A percentile compares a stretch with the other conserved stretches of the same genome.
Conservation (phyloP, 2,329 filamentous ascomycete genomes). For the Alternaria rosae region DNA sequence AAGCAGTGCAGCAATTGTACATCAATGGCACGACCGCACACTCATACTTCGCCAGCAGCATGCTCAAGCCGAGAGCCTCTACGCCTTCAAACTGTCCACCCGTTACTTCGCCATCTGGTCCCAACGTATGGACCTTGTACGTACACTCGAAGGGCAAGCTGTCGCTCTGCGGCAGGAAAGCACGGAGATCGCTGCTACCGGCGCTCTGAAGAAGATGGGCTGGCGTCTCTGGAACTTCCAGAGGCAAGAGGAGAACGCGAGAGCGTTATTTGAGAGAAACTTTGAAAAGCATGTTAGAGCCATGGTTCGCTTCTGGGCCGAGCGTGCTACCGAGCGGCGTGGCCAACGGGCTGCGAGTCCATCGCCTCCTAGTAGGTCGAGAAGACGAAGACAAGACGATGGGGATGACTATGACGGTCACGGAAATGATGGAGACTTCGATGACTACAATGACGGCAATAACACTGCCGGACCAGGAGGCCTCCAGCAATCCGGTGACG, state of each 20-base stretch:
- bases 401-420: background rate
- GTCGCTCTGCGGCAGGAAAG: slow-evolving; percentile 56
- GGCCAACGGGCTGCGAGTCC: slow-evolving; percentile 33
- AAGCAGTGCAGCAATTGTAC: slow-evolving; percentile 46
- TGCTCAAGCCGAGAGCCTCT: slow-evolving; percentile 34
- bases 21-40: slow-evolving; percentile 54
- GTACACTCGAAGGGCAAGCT: slow-evolving; percentile 53
- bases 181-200: slow-evolving; percentile 56
- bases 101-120: slow-evolving; percentile 42
- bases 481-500: slow-evolving; percentile 27
- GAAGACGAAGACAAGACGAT: slow-evolving; percentile 13
- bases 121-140: slow-evolving; percentile 32
- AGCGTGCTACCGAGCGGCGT: slow-evolving; percentile 49
- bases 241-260: slow-evolving; percentile 60
- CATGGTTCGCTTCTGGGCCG: slow-evolving; percentile 64
- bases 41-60: slow-evolving; percentile 29
- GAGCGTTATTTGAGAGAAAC: slow-evolving; percentile 61
- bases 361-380: slow-evolving; percentile 29
- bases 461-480: slow-evolving; percentile 8
- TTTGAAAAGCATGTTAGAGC: slow-evolving; percentile 62
- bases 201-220: slow-evolving; percentile 63
- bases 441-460: background rate
- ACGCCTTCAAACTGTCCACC: slow-evolving; percentile 35
- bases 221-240: slow-evolving; percentile 64
- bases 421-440: background rate